These are phyloP conservation scores for Leccinum disarticulatum DNA, from an alignment of 768 basidiomycete species.

Conservation along the genomic window DNA sequence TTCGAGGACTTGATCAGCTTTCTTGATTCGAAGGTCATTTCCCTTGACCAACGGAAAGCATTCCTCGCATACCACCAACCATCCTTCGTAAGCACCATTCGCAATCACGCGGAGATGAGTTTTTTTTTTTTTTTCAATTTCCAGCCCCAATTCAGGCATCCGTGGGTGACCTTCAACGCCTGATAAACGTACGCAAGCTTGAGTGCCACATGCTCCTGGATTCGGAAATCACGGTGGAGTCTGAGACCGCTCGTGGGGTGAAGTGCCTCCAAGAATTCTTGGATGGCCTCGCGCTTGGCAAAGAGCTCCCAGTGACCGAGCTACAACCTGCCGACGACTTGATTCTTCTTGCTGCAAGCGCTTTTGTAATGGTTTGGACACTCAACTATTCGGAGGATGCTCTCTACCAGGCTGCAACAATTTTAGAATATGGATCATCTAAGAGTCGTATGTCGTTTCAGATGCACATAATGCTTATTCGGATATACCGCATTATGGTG, in stretches of 20 bases:
- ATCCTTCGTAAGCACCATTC: conserved; percentile 45
- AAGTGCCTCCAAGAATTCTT: conserved; percentile 64
- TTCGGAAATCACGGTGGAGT: conserved; percentile 53
- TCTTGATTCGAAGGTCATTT: conserved; percentile 48
- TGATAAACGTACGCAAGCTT: conserved; percentile 77
- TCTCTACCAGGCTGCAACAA: conserved; percentile 60
- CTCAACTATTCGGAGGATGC: conserved; percentile 52
- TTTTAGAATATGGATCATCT: conserved; percentile 70
- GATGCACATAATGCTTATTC: conserved; percentile 71
- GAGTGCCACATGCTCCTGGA: conserved; percentile 56
- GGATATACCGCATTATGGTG: conserved; percentile 76
- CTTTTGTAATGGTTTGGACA: conserved; percentile 63
- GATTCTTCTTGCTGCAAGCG: conserved; percentile 69
- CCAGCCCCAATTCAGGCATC: conserved; percentile 41
- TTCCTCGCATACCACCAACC: conserved; percentile 50
- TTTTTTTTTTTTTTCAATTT: conserved; percentile 17
- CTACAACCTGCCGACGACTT: conserved; percentile 89
- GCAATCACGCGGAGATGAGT: conserved; percentile 8
- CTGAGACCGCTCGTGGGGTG: conserved; percentile 52
- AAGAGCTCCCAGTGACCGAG: conserved; percentile 67
- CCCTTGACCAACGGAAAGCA: conserved; percentile 46
- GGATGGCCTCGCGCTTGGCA: conserved; percentile 64
- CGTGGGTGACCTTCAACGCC: conserved; percentile 54
- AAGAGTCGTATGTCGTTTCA: conserved; percentile 81
- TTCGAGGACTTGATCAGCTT: conserved; percentile 83